Percentiles rank a stretch among this genome's conserved stretches.
These are phyloP conservation scores for Berberis vulgaris DNA, from an alignment of 164 flowering plant genomes.

Conservation along the genomic window DNA sequence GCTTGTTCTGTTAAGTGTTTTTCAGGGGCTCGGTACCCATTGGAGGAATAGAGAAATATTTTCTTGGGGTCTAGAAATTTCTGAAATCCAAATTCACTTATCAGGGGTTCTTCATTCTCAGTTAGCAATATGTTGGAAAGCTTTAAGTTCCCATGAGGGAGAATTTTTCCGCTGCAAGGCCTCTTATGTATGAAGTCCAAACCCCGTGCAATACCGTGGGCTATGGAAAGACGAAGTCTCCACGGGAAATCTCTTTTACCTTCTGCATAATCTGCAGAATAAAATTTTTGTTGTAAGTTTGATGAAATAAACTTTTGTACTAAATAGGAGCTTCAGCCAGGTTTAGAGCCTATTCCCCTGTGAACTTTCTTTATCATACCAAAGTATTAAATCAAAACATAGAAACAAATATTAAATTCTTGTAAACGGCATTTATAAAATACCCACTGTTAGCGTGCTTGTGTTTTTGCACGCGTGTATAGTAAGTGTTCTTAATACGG, in stretches of 20 bases:
- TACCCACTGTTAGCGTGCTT: no score
- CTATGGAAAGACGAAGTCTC: constrained; percentile 41
- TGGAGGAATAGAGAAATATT: constrained; percentile 14
- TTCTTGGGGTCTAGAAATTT: constrained; percentile 31
- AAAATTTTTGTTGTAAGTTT: not conserved
- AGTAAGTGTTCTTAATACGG: no score
- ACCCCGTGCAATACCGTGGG: constrained; percentile 43
- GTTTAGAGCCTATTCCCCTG: no score
- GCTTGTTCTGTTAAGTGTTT: constrained; percentile 29
- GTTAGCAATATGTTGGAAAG: constrained; percentile 47
- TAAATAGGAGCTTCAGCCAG: no score
- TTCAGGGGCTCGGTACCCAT: constrained; percentile 48
- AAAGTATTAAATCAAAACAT: no score
- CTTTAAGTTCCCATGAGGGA: constrained; percentile 57
- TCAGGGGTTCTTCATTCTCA: constrained; percentile 35
- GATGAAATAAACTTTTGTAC: not conserved
- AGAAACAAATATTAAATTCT: no score
- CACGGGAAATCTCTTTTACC: constrained; percentile 44
- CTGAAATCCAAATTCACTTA: constrained; percentile 47
- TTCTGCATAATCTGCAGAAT: constrained; percentile 32
- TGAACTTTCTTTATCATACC: no score
- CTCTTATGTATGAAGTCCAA: constrained; percentile 33
- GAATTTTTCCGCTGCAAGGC: constrained; percentile 7
- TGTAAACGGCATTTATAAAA: no score
- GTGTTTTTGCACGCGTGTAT: no score